A percentile compares a stretch with the other conserved stretches of the same genome.
phyloP scores from a whole-genome alignment of 768 basidiomycete species.

The Pleurotus eryngii region DNA sequence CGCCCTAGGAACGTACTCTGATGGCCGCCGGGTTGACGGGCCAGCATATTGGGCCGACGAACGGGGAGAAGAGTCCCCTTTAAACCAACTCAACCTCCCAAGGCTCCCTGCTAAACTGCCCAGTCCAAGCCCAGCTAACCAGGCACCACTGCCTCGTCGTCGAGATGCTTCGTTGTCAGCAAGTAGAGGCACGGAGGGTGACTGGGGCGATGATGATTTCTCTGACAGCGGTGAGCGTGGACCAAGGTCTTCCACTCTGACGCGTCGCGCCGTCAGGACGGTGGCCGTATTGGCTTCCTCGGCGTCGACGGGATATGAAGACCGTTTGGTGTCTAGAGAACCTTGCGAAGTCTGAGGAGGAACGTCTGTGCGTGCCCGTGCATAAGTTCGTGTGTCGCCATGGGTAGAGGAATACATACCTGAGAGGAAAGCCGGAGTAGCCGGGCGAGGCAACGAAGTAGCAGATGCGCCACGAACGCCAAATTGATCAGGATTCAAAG shows the following conservation, averaged over 20 bases:
- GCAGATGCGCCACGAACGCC: conserved; percentile 16
- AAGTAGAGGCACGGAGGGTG: conserved; percentile 10
- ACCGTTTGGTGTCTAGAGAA: conserved; percentile 21
- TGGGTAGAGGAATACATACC: neutral
- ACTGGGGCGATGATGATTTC: conserved; percentile 21
- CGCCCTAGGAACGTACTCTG: conserved; percentile 15
- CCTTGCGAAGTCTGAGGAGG: conserved; percentile 17
- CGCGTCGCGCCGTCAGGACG: conserved; percentile 50
- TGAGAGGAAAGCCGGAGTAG: neutral
- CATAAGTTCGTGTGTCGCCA: neutral
- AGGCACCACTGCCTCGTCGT: conserved; percentile 4
- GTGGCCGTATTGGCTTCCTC: conserved; percentile 48
- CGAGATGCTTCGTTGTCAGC: neutral
- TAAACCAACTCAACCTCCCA: conserved; percentile 62
- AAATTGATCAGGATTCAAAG: conserved; percentile 27
- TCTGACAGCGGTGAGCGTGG: conserved; percentile 21
- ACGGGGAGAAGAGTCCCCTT: conserved; percentile 26
- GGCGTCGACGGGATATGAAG: conserved; percentile 29
- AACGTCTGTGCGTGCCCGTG: neutral
- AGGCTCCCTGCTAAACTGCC: conserved; percentile 31
- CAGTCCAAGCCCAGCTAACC: conserved; percentile 41
- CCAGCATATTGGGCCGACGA: conserved; percentile 12
- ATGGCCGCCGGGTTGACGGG: conserved; percentile 13
- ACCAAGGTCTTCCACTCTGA: conserved; percentile 36
- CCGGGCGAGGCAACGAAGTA: conserved; percentile 11